phyloP scores from a whole-genome alignment of 2,329 filamentous ascomycete species.

The Calonectria fujianensis region DNA sequence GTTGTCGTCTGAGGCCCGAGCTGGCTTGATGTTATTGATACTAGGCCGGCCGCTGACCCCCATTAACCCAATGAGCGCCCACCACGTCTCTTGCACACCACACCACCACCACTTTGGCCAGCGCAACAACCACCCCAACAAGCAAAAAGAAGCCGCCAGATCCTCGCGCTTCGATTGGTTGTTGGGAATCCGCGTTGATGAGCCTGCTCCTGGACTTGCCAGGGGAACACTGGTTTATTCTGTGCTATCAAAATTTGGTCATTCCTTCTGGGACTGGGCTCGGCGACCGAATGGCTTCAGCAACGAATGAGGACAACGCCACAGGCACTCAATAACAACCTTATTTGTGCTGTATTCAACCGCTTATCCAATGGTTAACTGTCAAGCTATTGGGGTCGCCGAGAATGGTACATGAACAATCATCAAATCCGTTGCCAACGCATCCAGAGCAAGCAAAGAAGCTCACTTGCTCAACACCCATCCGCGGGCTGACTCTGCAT shows the following conservation, averaged over 20 bases:
- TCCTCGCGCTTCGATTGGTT: constrained; percentile 40
- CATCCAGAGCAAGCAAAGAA: constrained; percentile 36
- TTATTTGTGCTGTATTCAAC: constrained; percentile 9
- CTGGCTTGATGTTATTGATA: constrained; percentile 42
- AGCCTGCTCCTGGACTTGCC: constrained; percentile 35
- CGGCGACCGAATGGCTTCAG: constrained; percentile 24
- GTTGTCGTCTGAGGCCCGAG: constrained; percentile 38
- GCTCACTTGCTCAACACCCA: constrained; percentile 40
- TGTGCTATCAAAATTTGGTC: constrained; percentile 26
- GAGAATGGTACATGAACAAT: constrained; percentile 9
- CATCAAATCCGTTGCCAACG: constrained; percentile 34
- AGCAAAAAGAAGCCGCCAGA: constrained; percentile 40
- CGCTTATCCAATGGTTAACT: constrained; percentile 21
- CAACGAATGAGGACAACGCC: constrained; percentile 22
- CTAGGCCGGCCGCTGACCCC: constrained; percentile 50
- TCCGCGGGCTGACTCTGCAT: constrained; percentile 49
- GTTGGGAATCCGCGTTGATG: constrained; percentile 37
- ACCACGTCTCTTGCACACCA: constrained; percentile 61
- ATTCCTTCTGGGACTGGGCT: constrained; percentile 27
- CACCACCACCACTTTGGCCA: constrained; percentile 48
- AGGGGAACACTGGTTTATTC: constrained; percentile 23
- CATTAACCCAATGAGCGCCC: constrained; percentile 58
- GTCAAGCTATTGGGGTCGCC: constrained; percentile 20
- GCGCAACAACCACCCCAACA: constrained; percentile 43
- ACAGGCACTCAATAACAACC: constrained; percentile 15